Evolutionary conservation across 2,329 filamentous ascomycete species (phyloP), one percentile per base, ranked within the genome.

Genomic region (Ophiosphaerella korrae): DNA sequence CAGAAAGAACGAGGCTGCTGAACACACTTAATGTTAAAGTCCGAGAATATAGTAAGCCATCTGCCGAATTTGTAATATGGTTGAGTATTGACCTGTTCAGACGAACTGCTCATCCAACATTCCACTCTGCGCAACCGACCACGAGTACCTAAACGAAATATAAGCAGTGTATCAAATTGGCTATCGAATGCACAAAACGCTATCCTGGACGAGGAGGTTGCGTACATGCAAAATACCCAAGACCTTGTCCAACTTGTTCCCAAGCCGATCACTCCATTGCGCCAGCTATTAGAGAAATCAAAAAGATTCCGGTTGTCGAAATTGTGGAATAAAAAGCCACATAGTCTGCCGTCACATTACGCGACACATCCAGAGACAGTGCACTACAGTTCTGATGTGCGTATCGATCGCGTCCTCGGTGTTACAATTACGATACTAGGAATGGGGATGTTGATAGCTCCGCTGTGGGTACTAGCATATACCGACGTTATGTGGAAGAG

Each of bases 371-470:
- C 32, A 44, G 42, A 12, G 14, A 44, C 14, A 3, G 21, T 32
- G 14, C 43, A 55, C 29, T 59, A 53, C 31, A 33, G 31, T 5
- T 53, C 39, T 29, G 45, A 59, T 42, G 18, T 31, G 6, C 44
- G 56, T 3, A 52, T 56, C 18, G 53, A 57, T n/a, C 11, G 16
- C 6, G 48, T 43, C 33, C 24, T 56, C 2, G 40, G 12, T 9
- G 24, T 41, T 5, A 34, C 38, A 1, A 52, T 53, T 21, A 51
- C 47, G 3, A 7, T 50, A 5, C 18, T 53, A 4, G 53, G 53
- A 8, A 53, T 59, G 56, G 33, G 44, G 5, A 59, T 59, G 50
- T 45, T 56, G 8, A 54, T 59, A 23, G 40, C 40, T 11, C 56
- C 56, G 11, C 31, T 57, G 18, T 56, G 56, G 56, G 32, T 57